Evolutionary conservation across 2,329 filamentous ascomycete species (phyloP).

Genomic region (Incumbomyces lentus): DNA sequence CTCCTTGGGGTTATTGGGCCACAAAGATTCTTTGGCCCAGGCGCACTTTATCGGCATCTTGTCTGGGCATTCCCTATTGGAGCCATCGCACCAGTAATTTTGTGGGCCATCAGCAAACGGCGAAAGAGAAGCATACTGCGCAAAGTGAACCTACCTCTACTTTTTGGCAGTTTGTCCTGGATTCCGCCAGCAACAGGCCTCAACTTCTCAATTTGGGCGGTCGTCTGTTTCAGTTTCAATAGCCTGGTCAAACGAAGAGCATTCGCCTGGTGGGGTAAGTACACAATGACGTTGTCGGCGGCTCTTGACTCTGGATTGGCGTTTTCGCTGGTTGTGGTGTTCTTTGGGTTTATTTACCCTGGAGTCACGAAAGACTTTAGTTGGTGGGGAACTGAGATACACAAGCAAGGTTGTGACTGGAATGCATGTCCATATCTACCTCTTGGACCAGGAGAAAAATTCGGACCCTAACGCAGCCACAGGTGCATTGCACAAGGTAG

Average conservation of each 20-base stretch:
- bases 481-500: background rate
- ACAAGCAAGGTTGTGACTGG: conserved; percentile 79
- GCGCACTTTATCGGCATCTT: conserved; percentile 62
- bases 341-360: conserved; percentile 78
- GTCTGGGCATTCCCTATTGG: conserved; percentile 77
- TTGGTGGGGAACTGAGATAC: conserved; percentile 85
- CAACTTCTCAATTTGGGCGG: conserved; percentile 78
- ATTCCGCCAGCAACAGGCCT: conserved; percentile 76
- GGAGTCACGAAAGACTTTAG: conserved; percentile 61
- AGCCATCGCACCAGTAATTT: conserved; percentile 59
- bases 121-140: conserved; percentile 53
- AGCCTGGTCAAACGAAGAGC: conserved; percentile 59
- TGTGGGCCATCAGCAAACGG: conserved; percentile 61
- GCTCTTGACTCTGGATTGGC: conserved; percentile 75
- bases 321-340: conserved; percentile 71
- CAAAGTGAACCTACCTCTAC: conserved; percentile 70
- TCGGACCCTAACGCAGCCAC: conserved; percentile 27
- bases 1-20: conserved; percentile 85
- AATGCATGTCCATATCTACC: conserved; percentile 61
- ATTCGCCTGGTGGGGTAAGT: conserved; percentile 76
- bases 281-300: conserved; percentile 79
- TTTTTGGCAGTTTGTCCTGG: conserved; percentile 75
- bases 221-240: conserved; percentile 77
- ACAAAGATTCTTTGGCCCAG: conserved; percentile 66
- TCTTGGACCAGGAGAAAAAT: conserved; percentile 53